Evolutionary conservation across 306 rosid species (phyloP), one percentile per base, ranked within the genome.

Genomic region (Dryas octopetala): DNA sequence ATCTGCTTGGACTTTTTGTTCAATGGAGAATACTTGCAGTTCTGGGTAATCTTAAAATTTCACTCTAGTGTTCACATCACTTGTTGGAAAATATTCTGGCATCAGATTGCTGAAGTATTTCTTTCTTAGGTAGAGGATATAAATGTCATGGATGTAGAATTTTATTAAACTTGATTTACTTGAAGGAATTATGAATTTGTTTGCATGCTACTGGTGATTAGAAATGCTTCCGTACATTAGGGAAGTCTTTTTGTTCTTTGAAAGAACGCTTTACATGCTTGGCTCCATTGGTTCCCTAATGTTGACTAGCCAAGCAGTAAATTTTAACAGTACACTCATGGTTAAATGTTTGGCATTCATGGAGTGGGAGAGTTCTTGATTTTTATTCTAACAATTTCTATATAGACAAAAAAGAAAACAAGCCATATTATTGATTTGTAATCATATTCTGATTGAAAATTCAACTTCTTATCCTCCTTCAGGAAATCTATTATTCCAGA

Each of bases 1-100:
- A 92, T 86, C 75, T 92, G 85, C 90, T 95, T 44, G 99, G 99
- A 69, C 85, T 95, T 75, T 95, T 95, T 83, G 97, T 92, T 81
- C 73, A 82, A 7, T 95, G 99, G 99, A 90, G 99, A 90, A 52
- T 87, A 78, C 99, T 95, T 43, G 99, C 99, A 72, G 88, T 92
- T 73, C 71, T 95, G 83, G 99, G 99, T 95, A 89, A 86, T 81
- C 61, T 71, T 10, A 6, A 68, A 78, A 16, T 59, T 43, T 83
- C 38, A 17, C 74, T n/a, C 9, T 48, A 26, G 43, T 75, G 32
- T 68, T 74, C 76, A 57, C 45, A 46, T 64, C 46, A 14, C 50
- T 32, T 64, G 52, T 66, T 59, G 40, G 52, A 2, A 58, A 73
- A 11, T 62, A 23, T 63, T 53, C 28, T 65, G 62, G 38, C 47